phyloP scores from a whole-genome alignment of 2,329 filamentous ascomycete genomes.

The Claviceps arundinis region DNA sequence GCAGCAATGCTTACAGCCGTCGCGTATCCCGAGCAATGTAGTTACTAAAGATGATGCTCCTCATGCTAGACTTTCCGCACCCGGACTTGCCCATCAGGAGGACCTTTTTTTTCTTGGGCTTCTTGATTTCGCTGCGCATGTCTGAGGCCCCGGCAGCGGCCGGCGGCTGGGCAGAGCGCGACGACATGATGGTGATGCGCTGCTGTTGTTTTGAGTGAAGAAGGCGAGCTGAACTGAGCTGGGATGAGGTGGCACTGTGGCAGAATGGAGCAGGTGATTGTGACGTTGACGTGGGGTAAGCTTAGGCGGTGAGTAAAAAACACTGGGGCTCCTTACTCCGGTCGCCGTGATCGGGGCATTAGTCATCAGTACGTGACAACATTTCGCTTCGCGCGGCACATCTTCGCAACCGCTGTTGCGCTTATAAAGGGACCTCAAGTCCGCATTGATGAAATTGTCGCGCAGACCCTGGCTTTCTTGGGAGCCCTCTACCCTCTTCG shows the following conservation, averaged over 20 bases:
- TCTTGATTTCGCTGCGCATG: constrained; percentile 41
- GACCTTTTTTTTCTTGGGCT: constrained; percentile 76
- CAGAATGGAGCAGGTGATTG: background rate
- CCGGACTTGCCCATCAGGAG: constrained; percentile 90
- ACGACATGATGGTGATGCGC: constrained; percentile 7
- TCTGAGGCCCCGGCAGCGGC: constrained; percentile 14
- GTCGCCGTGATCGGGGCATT: too few species aligned
- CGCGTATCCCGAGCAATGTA: constrained; percentile 95
- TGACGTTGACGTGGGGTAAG: constrained; percentile 1
- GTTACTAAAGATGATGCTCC: constrained; percentile 97
- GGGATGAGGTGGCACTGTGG: background rate
- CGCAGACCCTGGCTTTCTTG: too few species aligned
- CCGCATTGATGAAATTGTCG: too few species aligned
- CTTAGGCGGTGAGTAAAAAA: background rate
- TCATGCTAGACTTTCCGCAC: constrained; percentile 96
- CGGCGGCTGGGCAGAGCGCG: constrained; percentile 2
- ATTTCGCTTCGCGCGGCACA: too few species aligned
- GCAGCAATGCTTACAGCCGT: constrained; percentile 42
- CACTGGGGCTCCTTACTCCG: background rate
- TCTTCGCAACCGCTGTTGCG: too few species aligned
- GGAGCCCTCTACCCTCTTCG: too few species aligned
- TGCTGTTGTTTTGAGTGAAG: background rate
- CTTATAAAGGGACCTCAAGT: too few species aligned
- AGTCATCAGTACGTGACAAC: too few species aligned
- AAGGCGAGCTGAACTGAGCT: background rate